phyloP scores from a whole-genome alignment of 441 rosid genomes.

The Adansonia grandidieri region DNA sequence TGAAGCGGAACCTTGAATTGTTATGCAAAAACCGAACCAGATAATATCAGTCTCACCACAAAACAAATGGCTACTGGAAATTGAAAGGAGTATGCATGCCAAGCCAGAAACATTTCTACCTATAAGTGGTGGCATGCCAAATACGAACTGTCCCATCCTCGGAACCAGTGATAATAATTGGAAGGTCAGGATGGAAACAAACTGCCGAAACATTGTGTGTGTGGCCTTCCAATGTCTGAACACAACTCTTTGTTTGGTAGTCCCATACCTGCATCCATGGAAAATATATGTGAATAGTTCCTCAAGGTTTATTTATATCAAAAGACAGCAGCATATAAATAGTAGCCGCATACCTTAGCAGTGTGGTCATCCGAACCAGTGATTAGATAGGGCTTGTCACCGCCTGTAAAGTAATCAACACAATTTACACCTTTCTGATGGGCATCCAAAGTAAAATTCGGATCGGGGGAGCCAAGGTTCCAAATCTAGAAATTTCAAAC shows the following conservation, averaged over 20 bases:
- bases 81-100: constrained; percentile 18
- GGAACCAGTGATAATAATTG: constrained; percentile 74
- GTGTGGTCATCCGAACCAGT: constrained; percentile 97
- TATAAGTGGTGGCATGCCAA: constrained; percentile 69
- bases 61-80: background rate
- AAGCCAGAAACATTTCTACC: constrained; percentile 40
- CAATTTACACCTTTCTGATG: constrained; percentile 97
- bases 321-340: constrained; percentile 18
- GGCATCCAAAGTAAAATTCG: constrained; percentile 89
- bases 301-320: constrained; percentile 22
- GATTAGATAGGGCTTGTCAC: constrained; percentile 86
- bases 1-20: background rate
- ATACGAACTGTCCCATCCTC: constrained; percentile 80
- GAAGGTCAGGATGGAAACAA: constrained; percentile 75
- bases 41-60: background rate
- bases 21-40: background rate
- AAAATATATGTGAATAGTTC: constrained; percentile 28
- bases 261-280: constrained; percentile 64
- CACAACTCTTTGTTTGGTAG: constrained; percentile 61
- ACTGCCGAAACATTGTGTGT: constrained; percentile 74
- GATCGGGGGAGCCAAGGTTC: constrained; percentile 95
- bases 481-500: constrained; percentile 60
- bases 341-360: constrained; percentile 70
- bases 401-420: constrained; percentile 88
- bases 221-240: constrained; percentile 77